A percentile compares a stretch with the other conserved stretches of the same genome.
Conservation (phyloP, 2,329 filamentous ascomycete species). For the Sclerotinia trifoliorum region DNA sequence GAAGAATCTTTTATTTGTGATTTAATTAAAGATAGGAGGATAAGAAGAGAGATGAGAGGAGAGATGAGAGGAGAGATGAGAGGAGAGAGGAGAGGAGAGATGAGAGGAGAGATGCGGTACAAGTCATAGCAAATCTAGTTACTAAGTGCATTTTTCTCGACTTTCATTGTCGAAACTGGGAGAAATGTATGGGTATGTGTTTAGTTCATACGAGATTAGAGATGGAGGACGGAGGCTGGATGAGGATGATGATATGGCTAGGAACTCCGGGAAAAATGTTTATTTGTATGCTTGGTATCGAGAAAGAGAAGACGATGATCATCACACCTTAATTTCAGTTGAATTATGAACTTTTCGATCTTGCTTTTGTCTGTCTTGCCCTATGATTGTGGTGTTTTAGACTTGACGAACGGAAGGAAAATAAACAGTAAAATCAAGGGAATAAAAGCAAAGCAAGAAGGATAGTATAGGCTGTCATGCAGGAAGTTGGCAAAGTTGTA, state of each 20-base stretch:
- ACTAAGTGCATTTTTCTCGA: neutral
- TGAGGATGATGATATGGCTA: neutral
- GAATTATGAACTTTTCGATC: no score
- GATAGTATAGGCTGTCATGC: neutral
- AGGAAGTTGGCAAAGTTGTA: neutral
- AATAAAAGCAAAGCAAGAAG: neutral
- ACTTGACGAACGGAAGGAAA: accelerated
- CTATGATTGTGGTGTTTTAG: no score
- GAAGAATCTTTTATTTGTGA: no score
- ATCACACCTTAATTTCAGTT: no score
- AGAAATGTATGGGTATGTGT: neutral
- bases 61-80: neutral
- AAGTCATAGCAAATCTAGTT: neutral
- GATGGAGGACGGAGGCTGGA: neutral
- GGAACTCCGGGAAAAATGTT: no score
- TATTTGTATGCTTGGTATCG: no score
- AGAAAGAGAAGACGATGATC: neutral
- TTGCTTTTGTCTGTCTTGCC: no score
- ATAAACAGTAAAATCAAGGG: neutral
- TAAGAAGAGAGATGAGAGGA: no score
- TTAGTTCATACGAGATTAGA: neutral
- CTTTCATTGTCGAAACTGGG: neutral
- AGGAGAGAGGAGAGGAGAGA: neutral
- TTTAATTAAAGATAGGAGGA: no score
- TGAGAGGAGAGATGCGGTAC: neutral